Evolutionary conservation across 805 yeast species (phyloP), one percentile per base, ranked within the genome.

Genomic region (Starmerella gropengiesseri): DNA sequence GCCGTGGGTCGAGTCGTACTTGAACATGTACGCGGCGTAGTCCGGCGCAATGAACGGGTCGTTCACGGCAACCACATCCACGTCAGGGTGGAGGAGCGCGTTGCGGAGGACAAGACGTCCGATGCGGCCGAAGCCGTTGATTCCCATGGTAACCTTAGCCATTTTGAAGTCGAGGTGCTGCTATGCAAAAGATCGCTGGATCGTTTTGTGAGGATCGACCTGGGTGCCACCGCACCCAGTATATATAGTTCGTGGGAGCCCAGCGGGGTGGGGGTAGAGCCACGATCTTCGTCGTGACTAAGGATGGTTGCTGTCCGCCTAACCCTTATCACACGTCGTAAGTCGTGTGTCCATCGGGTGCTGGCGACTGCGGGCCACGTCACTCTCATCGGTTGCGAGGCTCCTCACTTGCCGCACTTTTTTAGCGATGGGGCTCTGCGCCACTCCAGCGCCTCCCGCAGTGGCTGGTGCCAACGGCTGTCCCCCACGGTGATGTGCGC

Each of bases 1-100:
- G 60, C 94, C 93, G 73, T 84, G 95, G 54, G 94, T 84, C 49
- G 94, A 82, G 69, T 84, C 95, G 70, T 83, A 84, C 74, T 84
- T 85, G 82, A 84, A 83, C 85, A 84, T 77, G 76, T 84, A 84
- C 52, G 94, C 82, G 60, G 94, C 94, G 68, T 84, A 84, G 56
- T 84, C 94, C 48, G 91, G 74, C 50, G 77, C 76, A 60, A 84
- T 85, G 74, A 82, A 84, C 51, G 95, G 95, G 67, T 85, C 91
- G 67, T 85, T 85, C 74, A 85, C 70, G 54, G 93, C 93, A 53
- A 82, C 83, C 53, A 85, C 80, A 58, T 81, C 74, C 60, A 85
- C 78, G 68, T 79, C 86, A 46, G 70, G 64, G 75, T 84, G 76
- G 48, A 64, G 54, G 53, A 83, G 68, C 51, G 93, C 93, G 62